Evolutionary conservation across 192 early-diverging fungal genomes (phyloP).

Genomic region (Coemansia sp.): DNA sequence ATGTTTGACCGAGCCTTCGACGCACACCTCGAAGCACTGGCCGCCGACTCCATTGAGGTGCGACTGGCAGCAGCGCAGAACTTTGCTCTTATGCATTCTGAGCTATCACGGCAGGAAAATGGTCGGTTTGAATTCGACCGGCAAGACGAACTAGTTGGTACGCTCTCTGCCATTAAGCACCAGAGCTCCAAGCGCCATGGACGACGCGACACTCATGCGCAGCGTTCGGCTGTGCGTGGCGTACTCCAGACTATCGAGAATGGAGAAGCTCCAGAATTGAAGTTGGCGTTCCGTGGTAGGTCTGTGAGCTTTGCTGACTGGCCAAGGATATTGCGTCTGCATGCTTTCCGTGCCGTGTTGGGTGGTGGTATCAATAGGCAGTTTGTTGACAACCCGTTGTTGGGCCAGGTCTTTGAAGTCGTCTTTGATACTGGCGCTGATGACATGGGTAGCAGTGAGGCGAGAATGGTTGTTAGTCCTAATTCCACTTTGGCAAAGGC

Average conservation of each 20-base stretch:
- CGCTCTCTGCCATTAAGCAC: constrained; percentile 58
- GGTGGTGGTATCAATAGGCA: constrained; percentile 49
- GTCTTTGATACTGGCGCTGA: constrained; percentile 18
- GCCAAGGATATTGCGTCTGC: constrained; percentile 49
- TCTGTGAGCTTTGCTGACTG: constrained; percentile 61
- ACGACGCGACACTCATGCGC: constrained; percentile 59
- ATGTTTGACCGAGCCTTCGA: constrained; percentile 31
- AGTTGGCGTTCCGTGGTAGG: constrained; percentile 55
- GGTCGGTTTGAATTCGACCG: constrained; percentile 55
- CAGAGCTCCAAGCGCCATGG: constrained; percentile 61
- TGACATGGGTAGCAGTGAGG: constrained; percentile 5
- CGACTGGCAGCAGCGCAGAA: constrained; percentile 72
- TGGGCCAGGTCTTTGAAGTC: constrained; percentile 56
- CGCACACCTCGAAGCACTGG: constrained; percentile 58
- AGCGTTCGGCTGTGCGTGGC: constrained; percentile 67
- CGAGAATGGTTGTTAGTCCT: constrained; percentile 27
- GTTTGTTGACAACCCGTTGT: constrained; percentile 49
- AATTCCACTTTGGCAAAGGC: constrained; percentile 43
- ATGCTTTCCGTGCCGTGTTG: constrained; percentile 34
- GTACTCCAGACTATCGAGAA: constrained; percentile 64
- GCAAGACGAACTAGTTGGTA: constrained; percentile 60
- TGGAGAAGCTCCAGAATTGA: constrained; percentile 56
- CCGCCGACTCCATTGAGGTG: constrained; percentile 60
- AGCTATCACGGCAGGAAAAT: constrained; percentile 23
- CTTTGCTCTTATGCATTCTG: constrained; percentile 71